These are phyloP conservation scores for Chrysanthemum makinoi DNA, from an alignment of 129 eudicot genomes.

Conservation along the genomic window DNA sequence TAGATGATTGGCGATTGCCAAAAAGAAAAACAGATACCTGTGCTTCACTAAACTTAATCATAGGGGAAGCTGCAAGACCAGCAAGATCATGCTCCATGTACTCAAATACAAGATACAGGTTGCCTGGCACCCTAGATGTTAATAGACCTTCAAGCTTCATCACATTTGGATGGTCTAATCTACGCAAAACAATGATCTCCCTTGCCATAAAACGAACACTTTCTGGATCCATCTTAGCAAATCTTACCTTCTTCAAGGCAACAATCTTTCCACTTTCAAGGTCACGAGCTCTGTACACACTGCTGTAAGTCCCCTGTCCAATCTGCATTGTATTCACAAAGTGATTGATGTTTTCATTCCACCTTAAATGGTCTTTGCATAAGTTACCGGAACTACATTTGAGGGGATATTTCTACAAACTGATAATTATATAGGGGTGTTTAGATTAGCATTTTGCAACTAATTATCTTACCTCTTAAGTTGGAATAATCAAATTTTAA, in stretches of 20 bases:
- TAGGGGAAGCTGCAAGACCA: slow-evolving; percentile 70
- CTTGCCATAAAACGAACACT: slow-evolving; percentile 86
- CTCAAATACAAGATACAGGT: slow-evolving; percentile 78
- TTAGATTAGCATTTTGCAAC: not conserved
- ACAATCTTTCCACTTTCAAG: slow-evolving; percentile 74
- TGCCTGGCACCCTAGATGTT: slow-evolving; percentile 76
- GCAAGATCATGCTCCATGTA: slow-evolving; percentile 90
- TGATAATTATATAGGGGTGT: not conserved
- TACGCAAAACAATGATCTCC: slow-evolving; percentile 68
- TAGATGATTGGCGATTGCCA: not conserved
- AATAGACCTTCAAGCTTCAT: slow-evolving; percentile 83
- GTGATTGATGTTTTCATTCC: not conserved
- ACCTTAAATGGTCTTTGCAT: not conserved
- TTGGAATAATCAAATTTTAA: not conserved
- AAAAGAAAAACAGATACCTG: slow-evolving; percentile 43
- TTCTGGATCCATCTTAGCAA: slow-evolving; percentile 78
- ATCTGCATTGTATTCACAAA: slow-evolving; percentile 44
- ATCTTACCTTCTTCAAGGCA: slow-evolving; percentile 68
- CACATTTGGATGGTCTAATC: slow-evolving; percentile 81
- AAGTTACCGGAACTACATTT: not conserved
- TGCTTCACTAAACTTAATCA: slow-evolving; percentile 59
- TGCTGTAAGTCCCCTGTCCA: slow-evolving; percentile 89
- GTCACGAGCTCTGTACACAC: slow-evolving; percentile 79
- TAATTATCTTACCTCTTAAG: not conserved
- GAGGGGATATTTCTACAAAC: not conserved